Base-by-base conservation (phyloP, 176 grass and related monocot species). In the Stipa capillata region DNA sequence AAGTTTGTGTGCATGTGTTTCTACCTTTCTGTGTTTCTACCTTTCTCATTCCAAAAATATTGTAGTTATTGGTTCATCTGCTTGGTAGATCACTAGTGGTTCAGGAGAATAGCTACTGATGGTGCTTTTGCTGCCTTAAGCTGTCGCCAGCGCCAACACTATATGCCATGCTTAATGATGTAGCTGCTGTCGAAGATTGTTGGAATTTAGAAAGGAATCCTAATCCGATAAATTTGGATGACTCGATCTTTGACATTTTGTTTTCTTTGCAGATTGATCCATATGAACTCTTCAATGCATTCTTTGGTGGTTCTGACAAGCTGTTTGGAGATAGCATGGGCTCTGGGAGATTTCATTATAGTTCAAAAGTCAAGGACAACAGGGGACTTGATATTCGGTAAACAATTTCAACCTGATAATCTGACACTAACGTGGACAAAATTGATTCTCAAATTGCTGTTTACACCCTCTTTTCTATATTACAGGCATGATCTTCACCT, bases 221-320 rank as follows among this genome's bases (percentile, higher is more conserved):
- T 57, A 68, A 42, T 58, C 40, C 2, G 20, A 27, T 6, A 58
- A 15, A 0, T 49, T 58, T 31, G 20, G 13, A n/a, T 36, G 3
- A 54, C 7, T 80, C 69, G 13, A 39, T 65, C 20, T 76, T 87
- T 43, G 21, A 5, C 35, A 83, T 71, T 83, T 78, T 84, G 3
- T 49, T 76, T 51, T 23, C 47, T 49, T 76, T 36, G 47, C 67
- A 97, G 94, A 66, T 97, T 72, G 91, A 97, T 81, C 94, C 91
- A 18, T 90, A 79, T 86, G 91, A 97, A 87, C 85, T 94, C 72
- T 97, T 97, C 51, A 90, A 92, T 79, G 53, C 89, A 50, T 92
- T 90, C 54, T 97, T 97, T 86, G 91, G 91, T 41, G 77, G 73
- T 28, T 81, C 91, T 51, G 84, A 76, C 69, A 82, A 86, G 17